Evolutionary conservation across 2,329 filamentous ascomycete species (phyloP).

Genomic region (Fusarium dlaminii): DNA sequence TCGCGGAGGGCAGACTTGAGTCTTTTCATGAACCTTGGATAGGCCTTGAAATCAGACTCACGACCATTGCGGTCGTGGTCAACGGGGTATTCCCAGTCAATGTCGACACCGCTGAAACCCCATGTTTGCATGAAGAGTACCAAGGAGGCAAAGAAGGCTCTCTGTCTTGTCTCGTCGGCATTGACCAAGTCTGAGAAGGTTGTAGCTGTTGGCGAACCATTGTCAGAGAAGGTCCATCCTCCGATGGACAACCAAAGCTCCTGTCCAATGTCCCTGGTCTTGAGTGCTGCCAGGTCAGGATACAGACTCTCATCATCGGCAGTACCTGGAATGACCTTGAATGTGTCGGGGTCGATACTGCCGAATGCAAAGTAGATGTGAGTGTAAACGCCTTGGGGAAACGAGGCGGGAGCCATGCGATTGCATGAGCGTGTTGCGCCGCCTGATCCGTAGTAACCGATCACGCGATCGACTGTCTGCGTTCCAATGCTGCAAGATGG

Average conservation of each 20-base stretch:
- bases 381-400: neutral
- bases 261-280: slow-evolving; percentile 39
- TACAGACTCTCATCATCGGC: slow-evolving; percentile 10
- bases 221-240: slow-evolving; percentile 51
- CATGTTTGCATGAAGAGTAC: slow-evolving; percentile 31
- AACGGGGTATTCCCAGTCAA: slow-evolving; percentile 45
- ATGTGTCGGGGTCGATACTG: slow-evolving; percentile 6
- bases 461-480: slow-evolving; percentile 22
- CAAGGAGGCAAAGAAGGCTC: slow-evolving; percentile 50
- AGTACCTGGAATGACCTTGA: slow-evolving; percentile 45
- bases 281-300: slow-evolving; percentile 44
- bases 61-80: slow-evolving; percentile 37
- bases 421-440: neutral
- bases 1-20: neutral
- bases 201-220: slow-evolving; percentile 10
- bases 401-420: neutral
- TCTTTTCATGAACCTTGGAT: neutral
- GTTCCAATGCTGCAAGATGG: neutral
- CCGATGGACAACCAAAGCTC: slow-evolving; percentile 51
- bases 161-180: slow-evolving; percentile 31
- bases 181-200: slow-evolving; percentile 42
- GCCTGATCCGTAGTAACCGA: slow-evolving; percentile 45
- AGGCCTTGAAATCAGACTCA: slow-evolving; percentile 35
- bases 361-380: slow-evolving; percentile 46
- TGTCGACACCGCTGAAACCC: slow-evolving; percentile 42